Evolutionary conservation across 768 basidiomycete genomes (phyloP).

Genomic region (Tricholoma flavovirens): DNA sequence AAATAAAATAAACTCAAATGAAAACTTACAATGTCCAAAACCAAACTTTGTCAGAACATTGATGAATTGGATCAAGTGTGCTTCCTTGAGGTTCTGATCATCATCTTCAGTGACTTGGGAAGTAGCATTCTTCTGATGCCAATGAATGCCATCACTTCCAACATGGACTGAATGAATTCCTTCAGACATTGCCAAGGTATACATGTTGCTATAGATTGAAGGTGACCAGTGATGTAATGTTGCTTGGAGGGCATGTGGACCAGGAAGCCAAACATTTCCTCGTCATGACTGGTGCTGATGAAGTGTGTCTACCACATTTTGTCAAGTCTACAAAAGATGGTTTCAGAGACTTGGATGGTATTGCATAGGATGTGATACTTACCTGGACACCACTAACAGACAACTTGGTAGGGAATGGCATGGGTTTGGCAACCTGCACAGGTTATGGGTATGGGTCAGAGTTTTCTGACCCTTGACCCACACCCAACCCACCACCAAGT

Average conservation of each 20-base stretch:
- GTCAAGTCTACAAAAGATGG: neutral
- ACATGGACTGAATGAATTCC: neutral
- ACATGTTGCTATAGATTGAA: neutral
- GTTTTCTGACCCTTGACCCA: too few species aligned
- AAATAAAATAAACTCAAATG: neutral
- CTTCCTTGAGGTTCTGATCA: neutral
- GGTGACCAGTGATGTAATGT: neutral
- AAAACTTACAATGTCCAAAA: neutral
- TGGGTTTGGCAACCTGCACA: too few species aligned
- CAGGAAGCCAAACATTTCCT: neutral
- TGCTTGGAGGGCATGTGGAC: neutral
- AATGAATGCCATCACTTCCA: neutral
- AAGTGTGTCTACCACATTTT: neutral
- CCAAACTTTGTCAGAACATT: neutral
- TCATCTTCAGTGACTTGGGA: neutral
- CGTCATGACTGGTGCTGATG: neutral
- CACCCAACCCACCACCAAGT: too few species aligned
- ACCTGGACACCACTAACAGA: neutral
- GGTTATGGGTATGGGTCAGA: too few species aligned
- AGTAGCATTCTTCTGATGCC: neutral
- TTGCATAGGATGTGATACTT: neutral
- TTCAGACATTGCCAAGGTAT: neutral
- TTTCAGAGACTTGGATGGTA: neutral
- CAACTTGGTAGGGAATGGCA: too few species aligned
- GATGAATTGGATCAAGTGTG: neutral